Conservation (phyloP, 1,284 basidiomycete species). For the Trichosporon faecale region DNA sequence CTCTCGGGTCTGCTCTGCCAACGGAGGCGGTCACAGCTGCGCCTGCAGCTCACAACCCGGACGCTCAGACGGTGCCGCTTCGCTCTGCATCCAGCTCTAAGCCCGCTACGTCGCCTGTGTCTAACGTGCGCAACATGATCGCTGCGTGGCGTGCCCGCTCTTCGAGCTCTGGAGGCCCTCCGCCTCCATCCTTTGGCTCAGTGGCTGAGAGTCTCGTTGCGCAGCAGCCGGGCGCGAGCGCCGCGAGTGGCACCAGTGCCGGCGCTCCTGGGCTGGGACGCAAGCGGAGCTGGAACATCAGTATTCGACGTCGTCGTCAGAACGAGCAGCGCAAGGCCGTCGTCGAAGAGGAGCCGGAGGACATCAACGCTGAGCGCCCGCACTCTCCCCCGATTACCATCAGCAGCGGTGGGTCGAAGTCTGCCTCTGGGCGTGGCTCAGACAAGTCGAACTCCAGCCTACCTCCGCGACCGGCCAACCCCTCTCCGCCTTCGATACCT, state of each 20-base stretch:
- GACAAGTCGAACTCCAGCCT: not conserved
- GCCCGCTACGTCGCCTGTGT: not conserved
- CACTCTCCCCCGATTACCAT: not conserved
- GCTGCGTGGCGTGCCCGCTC: slow-evolving; percentile 59
- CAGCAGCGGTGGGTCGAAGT: not conserved
- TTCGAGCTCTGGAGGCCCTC: not conserved
- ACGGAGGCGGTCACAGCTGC: not conserved
- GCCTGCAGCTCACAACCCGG: not conserved
- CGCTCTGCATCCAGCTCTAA: slow-evolving; percentile 6
- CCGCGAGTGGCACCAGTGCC: slow-evolving; percentile 25
- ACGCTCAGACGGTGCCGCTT: not conserved
- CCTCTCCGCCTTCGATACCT: not conserved
- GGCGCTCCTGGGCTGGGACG: slow-evolving; percentile 46
- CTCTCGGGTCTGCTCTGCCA: not conserved
- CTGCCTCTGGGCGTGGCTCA: not conserved
- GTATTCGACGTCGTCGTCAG: slow-evolving; percentile 61
- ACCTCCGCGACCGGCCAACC: not conserved
- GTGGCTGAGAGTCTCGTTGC: slow-evolving; percentile 8
- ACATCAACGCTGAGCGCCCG: not conserved
- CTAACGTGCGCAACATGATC: slow-evolving; percentile 66
- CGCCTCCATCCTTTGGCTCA: not conserved
- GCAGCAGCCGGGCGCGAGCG: slow-evolving; percentile 17
- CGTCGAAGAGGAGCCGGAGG: slow-evolving; percentile 17
- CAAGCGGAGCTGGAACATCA: slow-evolving; percentile 58
- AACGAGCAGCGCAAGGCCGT: slow-evolving; percentile 41